Conservation (phyloP, 2,329 filamentous ascomycete genomes). For the Aschersonia sp. region DNA sequence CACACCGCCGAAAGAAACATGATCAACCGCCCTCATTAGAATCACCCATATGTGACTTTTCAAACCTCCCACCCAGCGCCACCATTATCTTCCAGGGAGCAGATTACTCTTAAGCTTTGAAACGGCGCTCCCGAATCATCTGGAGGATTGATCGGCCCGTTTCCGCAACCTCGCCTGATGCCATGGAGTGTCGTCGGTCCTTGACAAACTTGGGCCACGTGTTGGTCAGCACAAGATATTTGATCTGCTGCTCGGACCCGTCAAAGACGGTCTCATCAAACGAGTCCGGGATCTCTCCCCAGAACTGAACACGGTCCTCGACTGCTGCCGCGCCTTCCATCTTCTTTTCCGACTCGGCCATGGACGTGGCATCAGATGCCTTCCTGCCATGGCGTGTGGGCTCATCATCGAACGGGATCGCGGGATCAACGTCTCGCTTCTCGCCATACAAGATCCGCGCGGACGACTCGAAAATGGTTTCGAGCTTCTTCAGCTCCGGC, state of each 20-base stretch:
- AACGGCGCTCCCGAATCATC: constrained; percentile 1
- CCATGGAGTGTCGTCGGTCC: constrained; percentile 14
- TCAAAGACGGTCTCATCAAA: constrained; percentile 43
- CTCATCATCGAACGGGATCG: constrained; percentile 20
- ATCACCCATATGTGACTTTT: too few relatives aligned
- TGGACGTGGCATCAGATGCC: not conserved
- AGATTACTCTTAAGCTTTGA: not conserved
- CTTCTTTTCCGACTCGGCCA: not conserved
- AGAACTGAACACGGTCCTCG: constrained; percentile 10
- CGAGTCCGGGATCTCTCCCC: constrained; percentile 25
- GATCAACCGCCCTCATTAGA: too few relatives aligned
- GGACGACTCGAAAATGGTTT: constrained; percentile 36
- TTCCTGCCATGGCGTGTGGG: not conserved
- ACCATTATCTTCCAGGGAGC: too few relatives aligned
- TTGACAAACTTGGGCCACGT: constrained; percentile 47
- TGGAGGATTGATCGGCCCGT: constrained; percentile 2
- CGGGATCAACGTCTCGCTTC: constrained; percentile 17
- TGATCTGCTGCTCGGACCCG: constrained; percentile 39
- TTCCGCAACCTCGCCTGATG: constrained; percentile 6
- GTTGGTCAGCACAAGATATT: constrained; percentile 52
- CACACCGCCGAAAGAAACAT: too few relatives aligned
- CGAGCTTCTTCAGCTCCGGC: constrained; percentile 31
- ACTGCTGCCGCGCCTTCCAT: not conserved
- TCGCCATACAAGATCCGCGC: constrained; percentile 26
- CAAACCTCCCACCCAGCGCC: too few relatives aligned